Base-by-base conservation (phyloP, 345 rosid species). In the Rhodomyrtus tomentosa region DNA sequence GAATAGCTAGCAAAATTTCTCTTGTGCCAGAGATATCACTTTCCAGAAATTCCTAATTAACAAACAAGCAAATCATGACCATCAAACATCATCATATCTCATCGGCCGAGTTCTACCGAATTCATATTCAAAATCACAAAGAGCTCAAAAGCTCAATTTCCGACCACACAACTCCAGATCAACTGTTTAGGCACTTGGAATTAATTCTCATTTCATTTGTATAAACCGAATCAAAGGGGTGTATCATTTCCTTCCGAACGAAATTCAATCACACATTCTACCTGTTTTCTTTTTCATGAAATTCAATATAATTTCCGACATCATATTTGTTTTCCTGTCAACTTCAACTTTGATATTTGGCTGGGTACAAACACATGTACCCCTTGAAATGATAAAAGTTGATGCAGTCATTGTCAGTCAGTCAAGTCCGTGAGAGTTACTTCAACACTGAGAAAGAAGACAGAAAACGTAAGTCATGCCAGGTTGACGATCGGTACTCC, bases 81-180 rank as follows among this genome's bases (percentile, higher is more conserved):
- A 68, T 68, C 45, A 9, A 36, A 68, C 25, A 4, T 8, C 42
- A 36, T 68, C 45, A 36, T 9, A 36, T 68, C 45, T 68, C 13
- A 36, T 68, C 13, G 0, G 1, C 10, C 79, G 0, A 4, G 25
- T 68, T 20, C 25, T n/a, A 9, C 36, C 0, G 1, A 2, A 68
- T 21, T 18, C 36, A 18, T 3, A 68, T 24, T 68, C 14, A 0
- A 68, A 20, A 68, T 18, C 3, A 22, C 79, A 9, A 9, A 5
- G 7, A 68, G 36, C 10, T 32, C 13, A 9, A 68, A 68, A 36
- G 14, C 45, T 68, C 10, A 5, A 6, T 16, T 68, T 36, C 0
- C 40, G 0, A 36, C 13, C 25, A 36, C 18, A 68, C 2, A 6
- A 68, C 36, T 68, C 7, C 0, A 68, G 45, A 36, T 36, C 45